Evolutionary conservation across 129 eudicot genomes (phyloP).

Genomic region (Solidago caesia): DNA sequence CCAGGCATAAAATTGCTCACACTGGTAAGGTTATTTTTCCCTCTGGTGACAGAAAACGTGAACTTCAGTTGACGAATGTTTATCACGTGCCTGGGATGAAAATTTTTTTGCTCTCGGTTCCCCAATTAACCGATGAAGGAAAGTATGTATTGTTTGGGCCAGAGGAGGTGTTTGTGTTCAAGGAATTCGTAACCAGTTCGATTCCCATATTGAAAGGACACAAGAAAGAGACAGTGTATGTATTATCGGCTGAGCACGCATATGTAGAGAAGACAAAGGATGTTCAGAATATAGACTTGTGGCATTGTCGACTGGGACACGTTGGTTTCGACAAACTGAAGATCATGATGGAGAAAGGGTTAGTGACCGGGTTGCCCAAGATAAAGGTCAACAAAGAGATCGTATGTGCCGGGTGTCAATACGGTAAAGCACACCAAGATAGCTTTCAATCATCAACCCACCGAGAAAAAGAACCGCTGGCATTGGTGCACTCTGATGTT

Average conservation of each 20-base stretch:
- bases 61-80: neutral
- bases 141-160: neutral
- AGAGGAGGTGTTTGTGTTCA: neutral
- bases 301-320: neutral
- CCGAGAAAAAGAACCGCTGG: no score
- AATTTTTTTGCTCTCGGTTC: neutral
- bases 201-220: neutral
- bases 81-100: neutral
- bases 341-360: no score
- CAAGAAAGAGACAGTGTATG: neutral
- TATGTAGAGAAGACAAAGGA: neutral
- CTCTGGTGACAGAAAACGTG: neutral
- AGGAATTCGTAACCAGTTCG: neutral
- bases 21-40: neutral
- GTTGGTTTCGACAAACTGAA: no score
- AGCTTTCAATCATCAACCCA: no score
- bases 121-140: neutral
- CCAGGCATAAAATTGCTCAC: neutral
- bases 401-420: no score
- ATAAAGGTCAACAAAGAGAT: no score
- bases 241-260: neutral
- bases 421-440: no score
- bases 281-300: neutral
- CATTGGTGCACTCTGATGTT: no score
- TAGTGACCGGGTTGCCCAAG: no score